A percentile compares a stretch with the other conserved stretches of the same genome.
Conservation (phyloP, 805 yeast genomes). For the Lipomyces chichibuensis region DNA sequence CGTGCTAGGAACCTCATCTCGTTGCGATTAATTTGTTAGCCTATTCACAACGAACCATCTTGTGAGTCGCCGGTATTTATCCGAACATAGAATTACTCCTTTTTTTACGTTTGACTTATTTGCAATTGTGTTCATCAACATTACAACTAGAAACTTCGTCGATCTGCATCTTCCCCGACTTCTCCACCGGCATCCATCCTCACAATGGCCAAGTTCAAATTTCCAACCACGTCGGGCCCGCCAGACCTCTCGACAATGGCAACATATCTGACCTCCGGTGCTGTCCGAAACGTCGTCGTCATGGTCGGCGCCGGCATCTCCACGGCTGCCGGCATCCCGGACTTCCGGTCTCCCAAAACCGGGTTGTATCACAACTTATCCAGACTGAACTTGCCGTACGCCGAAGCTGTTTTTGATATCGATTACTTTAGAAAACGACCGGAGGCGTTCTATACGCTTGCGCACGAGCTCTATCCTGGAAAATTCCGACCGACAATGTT, state of each 20-base stretch:
- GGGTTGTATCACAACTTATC: conserved; percentile 76
- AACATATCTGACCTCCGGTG: conserved; percentile 19
- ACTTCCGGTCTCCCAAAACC: conserved; percentile 87
- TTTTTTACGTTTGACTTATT: not conserved
- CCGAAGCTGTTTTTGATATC: conserved; percentile 95
- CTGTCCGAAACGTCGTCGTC: conserved; percentile 26
- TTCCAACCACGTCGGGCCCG: conserved; percentile 4
- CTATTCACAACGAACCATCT: not conserved
- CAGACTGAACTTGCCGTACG: conserved; percentile 76
- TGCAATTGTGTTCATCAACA: not conserved
- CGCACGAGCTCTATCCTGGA: conserved; percentile 86
- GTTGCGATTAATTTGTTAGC: too few species aligned
- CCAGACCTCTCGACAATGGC: conserved; percentile 27
- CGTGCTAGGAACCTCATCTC: too few species aligned
- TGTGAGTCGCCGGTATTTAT: not conserved
- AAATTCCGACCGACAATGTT: conserved; percentile 80
- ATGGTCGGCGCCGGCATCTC: conserved; percentile 91
- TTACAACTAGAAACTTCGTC: not conserved
- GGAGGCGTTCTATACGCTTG: conserved; percentile 79
- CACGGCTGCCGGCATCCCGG: conserved; percentile 93
- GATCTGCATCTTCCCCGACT: not conserved
- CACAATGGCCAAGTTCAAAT: conserved; percentile 7
- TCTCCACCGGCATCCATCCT: conserved; percentile 1
- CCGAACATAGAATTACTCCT: not conserved
- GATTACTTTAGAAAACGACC: conserved; percentile 78